Conservation (phyloP, 2,329 filamentous ascomycete species). For the Cordyceps farinosa region DNA sequence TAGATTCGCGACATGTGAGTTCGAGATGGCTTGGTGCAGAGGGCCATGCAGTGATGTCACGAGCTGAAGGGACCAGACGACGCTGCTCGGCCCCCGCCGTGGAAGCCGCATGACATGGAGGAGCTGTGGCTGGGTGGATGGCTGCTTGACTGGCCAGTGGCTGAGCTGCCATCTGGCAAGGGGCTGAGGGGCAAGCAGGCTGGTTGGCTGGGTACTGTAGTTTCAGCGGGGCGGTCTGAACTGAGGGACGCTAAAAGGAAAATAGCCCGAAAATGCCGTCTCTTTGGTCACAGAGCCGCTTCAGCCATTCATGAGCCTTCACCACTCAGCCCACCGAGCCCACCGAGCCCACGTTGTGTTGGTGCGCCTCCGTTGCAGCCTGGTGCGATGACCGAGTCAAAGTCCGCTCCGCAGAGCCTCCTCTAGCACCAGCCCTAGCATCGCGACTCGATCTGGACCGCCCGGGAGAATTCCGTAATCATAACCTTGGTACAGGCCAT, state of each 20-base stretch:
- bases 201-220: background rate
- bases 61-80: slow-evolving; percentile 6
- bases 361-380: background rate
- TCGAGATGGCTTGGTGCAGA: background rate
- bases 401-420: background rate
- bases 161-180: background rate
- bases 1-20: background rate
- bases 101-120: slow-evolving; percentile 3
- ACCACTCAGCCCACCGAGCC: background rate
- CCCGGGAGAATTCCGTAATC: slow-evolving; percentile 8
- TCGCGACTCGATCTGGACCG: background rate
- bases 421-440: background rate
- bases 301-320: too few species aligned
- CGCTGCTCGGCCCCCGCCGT: background rate
- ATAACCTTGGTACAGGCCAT: background rate
- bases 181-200: too few species aligned
- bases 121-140: background rate
- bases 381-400: background rate
- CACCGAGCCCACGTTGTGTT: background rate
- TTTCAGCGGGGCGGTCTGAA: background rate
- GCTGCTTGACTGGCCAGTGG: background rate
- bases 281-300: background rate
- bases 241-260: background rate
- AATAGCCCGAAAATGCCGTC: background rate
- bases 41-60: background rate